Evolutionary conservation across 352 stramenopile species (phyloP), one percentile per base, ranked within the genome.

Genomic region (Hyaloperonospora brassicae): DNA sequence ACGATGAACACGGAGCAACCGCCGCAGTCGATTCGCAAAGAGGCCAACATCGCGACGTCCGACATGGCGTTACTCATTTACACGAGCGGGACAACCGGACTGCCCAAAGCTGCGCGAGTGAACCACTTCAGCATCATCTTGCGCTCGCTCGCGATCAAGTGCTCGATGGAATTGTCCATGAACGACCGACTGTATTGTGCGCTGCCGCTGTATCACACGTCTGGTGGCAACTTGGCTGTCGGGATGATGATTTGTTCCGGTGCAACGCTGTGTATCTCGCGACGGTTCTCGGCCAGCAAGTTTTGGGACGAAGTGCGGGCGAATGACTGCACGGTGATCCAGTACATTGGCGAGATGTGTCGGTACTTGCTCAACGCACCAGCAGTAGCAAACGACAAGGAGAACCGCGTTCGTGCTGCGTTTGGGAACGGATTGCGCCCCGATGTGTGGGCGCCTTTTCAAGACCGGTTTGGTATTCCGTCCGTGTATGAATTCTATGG

Each of bases 311-410:
- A 95, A 74, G 79, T 87, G 17, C 63, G 73, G 14, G 49, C 57
- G 14, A 79, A 84, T 39, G 63, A 90, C 43, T 74, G 59, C 49
- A 96, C 87, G 1, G 63, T 95, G 23, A 62, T 93, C 14, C 87
- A 96, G 58, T 96, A 96, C 58, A 96, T 96, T 61, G 87, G 87
- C 21, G 87, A 96, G 41, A 89, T 96, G 67, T 94, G 81, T 59
- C 68, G 86, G 2, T 96, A 96, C 65, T 61, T 96, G 21, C 58
- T 91, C 43, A 79, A 80, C 47, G 67, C 76, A 14, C 67, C 80
- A 3, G 50, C 67, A 0, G 64, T 61, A 30, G 48, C 61, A 31
- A 76, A 73, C 39, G 80, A 91, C 61, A 72, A 77, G 52, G 66
- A 82, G 35, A 84, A 91, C 50, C 61, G 73, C 47, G 71, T 91